These are phyloP conservation scores for Candida quercuum DNA, from an alignment of 805 yeast species.

Conservation along the genomic window DNA sequence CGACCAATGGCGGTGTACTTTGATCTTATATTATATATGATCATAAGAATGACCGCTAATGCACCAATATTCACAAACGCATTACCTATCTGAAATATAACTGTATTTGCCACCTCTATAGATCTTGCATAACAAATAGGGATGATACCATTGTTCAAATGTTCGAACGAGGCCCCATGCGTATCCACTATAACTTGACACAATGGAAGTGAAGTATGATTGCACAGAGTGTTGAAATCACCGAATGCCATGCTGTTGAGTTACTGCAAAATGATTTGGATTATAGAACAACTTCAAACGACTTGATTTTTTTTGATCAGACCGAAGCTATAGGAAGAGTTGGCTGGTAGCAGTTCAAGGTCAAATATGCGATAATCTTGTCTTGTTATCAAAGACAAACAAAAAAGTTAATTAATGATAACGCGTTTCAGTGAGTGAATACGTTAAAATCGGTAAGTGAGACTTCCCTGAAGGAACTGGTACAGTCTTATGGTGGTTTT, in stretches of 20 bases:
- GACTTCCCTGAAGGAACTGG: no score
- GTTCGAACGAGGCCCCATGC: slow-evolving; percentile 21
- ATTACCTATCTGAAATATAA: slow-evolving; percentile 84
- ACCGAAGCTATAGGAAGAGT: no score
- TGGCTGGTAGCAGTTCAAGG: no score
- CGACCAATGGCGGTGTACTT: slow-evolving; percentile 96
- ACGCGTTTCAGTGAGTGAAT: no score
- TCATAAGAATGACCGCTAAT: slow-evolving; percentile 56
- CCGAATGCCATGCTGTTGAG: slow-evolving; percentile 68
- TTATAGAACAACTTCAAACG: no score
- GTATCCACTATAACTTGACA: slow-evolving; percentile 69
- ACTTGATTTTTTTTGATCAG: no score
- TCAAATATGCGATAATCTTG: no score
- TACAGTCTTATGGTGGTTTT: no score
- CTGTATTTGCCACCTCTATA: slow-evolving; percentile 83
- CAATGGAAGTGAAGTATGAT: slow-evolving; percentile 66
- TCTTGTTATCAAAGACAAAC: no score
- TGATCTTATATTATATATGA: slow-evolving; percentile 69
- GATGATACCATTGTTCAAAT: slow-evolving; percentile 53
- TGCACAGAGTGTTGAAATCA: slow-evolving; percentile 54
- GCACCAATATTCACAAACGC: slow-evolving; percentile 82
- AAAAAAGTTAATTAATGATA: no score
- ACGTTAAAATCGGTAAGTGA: no score
- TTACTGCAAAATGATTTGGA: no score
- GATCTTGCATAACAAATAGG: slow-evolving; percentile 82